Evolutionary conservation across 2,329 filamentous ascomycete genomes (phyloP).

Genomic region (Colletotrichum sublineola): DNA sequence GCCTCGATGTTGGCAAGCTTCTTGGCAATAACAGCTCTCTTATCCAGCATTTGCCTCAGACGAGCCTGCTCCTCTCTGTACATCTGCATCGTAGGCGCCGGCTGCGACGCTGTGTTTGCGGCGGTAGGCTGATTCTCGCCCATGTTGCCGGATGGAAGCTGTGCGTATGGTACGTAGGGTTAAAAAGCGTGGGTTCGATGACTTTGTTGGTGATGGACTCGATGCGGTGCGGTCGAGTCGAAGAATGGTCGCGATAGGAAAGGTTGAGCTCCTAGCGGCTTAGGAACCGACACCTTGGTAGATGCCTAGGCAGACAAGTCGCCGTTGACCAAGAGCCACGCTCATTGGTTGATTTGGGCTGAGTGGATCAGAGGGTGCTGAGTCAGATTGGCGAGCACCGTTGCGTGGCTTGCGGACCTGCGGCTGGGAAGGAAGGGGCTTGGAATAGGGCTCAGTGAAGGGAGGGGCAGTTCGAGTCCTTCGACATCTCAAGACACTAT

Average conservation of each 20-base stretch:
- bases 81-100: constrained; percentile 57
- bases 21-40: constrained; percentile 50
- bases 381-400: neutral
- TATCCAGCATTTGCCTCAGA: constrained; percentile 62
- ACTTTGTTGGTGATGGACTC: constrained; percentile 20
- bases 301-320: neutral
- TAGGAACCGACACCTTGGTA: constrained; percentile 10
- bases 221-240: constrained; percentile 22
- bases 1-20: constrained; percentile 72
- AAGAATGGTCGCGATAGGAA: constrained; percentile 12
- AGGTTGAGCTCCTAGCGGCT: constrained; percentile 19
- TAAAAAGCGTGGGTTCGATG: neutral
- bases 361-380: neutral
- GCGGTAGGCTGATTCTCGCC: constrained; percentile 38
- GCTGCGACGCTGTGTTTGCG: constrained; percentile 43
- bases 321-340: constrained; percentile 1
- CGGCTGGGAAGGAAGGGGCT: constrained; percentile 21
- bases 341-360: constrained; percentile 13
- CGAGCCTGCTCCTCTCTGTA: constrained; percentile 65
- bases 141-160: constrained; percentile 14
- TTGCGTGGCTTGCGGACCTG: constrained; percentile 12
- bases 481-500: constrained; percentile 27
- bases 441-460: neutral
- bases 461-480: constrained; percentile 22
- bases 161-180: neutral